phyloP scores from a whole-genome alignment of 1,284 basidiomycete genomes.

The Rhodotorula sp. region DNA sequence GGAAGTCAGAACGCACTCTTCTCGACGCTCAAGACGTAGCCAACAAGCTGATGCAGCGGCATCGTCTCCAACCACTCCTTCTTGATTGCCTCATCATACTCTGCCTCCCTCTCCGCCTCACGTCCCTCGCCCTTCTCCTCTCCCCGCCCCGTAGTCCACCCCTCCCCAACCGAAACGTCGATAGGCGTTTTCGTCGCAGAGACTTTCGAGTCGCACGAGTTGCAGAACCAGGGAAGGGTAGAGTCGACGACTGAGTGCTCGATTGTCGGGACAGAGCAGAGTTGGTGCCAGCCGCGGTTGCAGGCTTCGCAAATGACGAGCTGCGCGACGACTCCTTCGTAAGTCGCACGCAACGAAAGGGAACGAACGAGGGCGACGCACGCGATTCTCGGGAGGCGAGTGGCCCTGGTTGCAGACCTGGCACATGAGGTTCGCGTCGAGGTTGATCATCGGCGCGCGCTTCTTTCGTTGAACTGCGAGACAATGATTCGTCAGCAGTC shows the following conservation, averaged over 20 bases:
- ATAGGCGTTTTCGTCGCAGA: conserved; percentile 1
- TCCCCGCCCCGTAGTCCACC: background rate
- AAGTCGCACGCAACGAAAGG: background rate
- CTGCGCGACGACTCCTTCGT: background rate
- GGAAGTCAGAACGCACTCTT: conserved; percentile 19
- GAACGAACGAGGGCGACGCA: background rate
- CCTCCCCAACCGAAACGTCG: conserved; percentile 14
- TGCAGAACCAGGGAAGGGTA: conserved; percentile 31
- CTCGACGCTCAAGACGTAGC: conserved; percentile 32
- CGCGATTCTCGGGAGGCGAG: conserved; percentile 29
- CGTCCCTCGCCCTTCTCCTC: conserved; percentile 1
- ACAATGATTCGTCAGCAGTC: background rate
- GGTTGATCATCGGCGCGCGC: conserved; percentile 10
- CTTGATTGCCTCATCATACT: conserved; percentile 28
- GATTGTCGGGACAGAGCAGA: conserved; percentile 26
- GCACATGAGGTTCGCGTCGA: conserved; percentile 34
- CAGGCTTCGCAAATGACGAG: conserved; percentile 38
- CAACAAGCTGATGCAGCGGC: conserved; percentile 27
- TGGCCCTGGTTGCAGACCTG: conserved; percentile 32
- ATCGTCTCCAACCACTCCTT: conserved; percentile 33
- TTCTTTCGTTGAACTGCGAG: conserved; percentile 34
- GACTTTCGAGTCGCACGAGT: conserved; percentile 29
- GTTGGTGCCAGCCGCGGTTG: conserved; percentile 33
- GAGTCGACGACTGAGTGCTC: conserved; percentile 27
- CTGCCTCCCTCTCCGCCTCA: conserved; percentile 7